phyloP scores from a whole-genome alignment of 2,329 filamentous ascomycete species.

The Atkinsonella texensis region DNA sequence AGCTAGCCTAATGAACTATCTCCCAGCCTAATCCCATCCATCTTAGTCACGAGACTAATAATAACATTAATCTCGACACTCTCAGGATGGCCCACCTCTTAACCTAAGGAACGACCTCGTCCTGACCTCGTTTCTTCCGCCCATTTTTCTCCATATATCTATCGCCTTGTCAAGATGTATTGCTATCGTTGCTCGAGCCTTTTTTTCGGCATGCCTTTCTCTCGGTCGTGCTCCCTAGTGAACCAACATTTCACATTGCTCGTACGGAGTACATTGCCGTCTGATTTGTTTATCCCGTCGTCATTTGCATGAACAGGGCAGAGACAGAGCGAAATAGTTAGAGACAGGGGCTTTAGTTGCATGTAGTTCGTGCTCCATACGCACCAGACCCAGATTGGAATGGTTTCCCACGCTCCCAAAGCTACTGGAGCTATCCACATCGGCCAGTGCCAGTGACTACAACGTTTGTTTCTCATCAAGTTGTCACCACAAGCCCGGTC shows the following conservation, averaged over 20 bases:
- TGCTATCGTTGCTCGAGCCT: too few species aligned
- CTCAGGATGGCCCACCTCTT: too few species aligned
- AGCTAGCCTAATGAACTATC: too few species aligned
- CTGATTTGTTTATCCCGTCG: neutral
- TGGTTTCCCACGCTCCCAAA: neutral
- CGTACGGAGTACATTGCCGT: too few species aligned
- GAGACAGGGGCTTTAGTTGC: neutral
- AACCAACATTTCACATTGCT: too few species aligned
- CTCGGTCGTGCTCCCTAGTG: neutral
- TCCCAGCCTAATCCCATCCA: too few species aligned
- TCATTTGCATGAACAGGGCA: neutral
- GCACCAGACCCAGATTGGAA: neutral
- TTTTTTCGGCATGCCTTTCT: neutral
- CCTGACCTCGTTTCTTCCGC: too few species aligned
- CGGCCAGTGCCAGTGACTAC: neutral
- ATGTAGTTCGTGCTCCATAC: neutral
- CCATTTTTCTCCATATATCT: too few species aligned
- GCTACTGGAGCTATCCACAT: neutral
- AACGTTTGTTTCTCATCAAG: neutral
- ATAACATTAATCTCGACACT: too few species aligned
- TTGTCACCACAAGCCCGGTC: constrained; percentile 3
- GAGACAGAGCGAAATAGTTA: neutral
- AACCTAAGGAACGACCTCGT: too few species aligned
- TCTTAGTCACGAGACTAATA: too few species aligned
- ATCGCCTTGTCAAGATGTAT: too few species aligned